Evolutionary conservation across 495 filamentous ascomycete genomes (phyloP).

Genomic region (Penicillium coprophilum): DNA sequence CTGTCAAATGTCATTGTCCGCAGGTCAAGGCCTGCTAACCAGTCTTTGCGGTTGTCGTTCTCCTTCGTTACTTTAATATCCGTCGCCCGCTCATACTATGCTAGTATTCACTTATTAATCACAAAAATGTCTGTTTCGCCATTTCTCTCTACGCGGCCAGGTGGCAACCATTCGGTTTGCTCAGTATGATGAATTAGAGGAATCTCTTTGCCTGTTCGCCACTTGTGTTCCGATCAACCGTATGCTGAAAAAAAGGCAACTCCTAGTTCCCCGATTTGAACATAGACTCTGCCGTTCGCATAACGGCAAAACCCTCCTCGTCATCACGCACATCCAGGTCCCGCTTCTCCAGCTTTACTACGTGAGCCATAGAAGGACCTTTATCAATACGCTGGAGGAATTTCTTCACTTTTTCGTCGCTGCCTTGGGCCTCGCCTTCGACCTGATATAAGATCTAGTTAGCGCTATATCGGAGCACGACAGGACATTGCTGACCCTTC

Average conservation of each 20-base stretch:
- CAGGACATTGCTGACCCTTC: constrained; percentile 52
- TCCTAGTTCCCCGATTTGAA: constrained; percentile 21
- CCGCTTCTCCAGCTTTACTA: constrained; percentile 69
- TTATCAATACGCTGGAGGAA: constrained; percentile 75
- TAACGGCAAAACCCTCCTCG: constrained; percentile 62
- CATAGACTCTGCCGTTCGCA: constrained; percentile 34
- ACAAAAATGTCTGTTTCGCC: neutral
- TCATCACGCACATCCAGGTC: constrained; percentile 59
- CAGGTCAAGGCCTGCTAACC: too few species aligned
- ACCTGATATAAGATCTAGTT: constrained; percentile 52
- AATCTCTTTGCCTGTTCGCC: neutral
- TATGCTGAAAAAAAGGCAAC: neutral
- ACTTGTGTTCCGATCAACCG: neutral
- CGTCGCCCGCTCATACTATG: too few species aligned
- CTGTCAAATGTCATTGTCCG: neutral
- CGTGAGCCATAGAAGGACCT: constrained; percentile 66
- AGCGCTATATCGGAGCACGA: neutral
- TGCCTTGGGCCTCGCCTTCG: constrained; percentile 86
- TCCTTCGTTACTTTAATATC: too few species aligned
- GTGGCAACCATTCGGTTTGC: neutral
- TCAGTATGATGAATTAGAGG: neutral
- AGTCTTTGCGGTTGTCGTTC: too few species aligned
- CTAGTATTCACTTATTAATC: neutral
- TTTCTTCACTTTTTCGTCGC: constrained; percentile 57
- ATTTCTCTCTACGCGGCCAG: neutral